phyloP scores from a whole-genome alignment of 2,329 filamentous ascomycete species.

The Cladosporium sp. region DNA sequence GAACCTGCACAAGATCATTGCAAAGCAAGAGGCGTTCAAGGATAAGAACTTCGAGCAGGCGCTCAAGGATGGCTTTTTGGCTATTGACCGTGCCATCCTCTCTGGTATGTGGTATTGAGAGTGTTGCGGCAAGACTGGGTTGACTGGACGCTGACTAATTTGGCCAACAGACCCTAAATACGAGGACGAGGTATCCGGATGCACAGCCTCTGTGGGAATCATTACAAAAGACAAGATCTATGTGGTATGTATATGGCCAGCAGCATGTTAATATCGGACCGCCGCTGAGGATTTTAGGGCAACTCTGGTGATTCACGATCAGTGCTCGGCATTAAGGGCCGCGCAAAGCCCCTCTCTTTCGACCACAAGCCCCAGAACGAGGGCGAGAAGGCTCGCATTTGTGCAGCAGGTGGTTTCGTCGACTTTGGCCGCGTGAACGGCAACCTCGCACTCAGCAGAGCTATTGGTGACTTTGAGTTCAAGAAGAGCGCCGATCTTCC shows the following conservation, averaged over 20 bases:
- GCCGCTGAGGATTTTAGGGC: slow-evolving; percentile 54
- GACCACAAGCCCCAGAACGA: slow-evolving; percentile 99
- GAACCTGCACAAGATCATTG: slow-evolving; percentile 87
- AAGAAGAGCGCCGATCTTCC: slow-evolving; percentile 97
- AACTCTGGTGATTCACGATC: slow-evolving; percentile 96
- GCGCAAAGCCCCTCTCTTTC: slow-evolving; percentile 96
- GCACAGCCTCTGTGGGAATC: slow-evolving; percentile 87
- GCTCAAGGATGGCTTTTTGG: slow-evolving; percentile 93
- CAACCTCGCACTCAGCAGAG: slow-evolving; percentile 91
- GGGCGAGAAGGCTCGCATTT: slow-evolving; percentile 94
- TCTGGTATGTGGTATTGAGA: slow-evolving; percentile 62
- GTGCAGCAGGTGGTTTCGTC: slow-evolving; percentile 91
- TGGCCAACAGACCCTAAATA: slow-evolving; percentile 76
- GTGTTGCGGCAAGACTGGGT: neutral
- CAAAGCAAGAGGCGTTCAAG: slow-evolving; percentile 92
- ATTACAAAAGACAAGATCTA: slow-evolving; percentile 90
- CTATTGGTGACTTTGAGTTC: slow-evolving; percentile 99
- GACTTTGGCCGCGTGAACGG: slow-evolving; percentile 98
- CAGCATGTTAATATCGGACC: neutral
- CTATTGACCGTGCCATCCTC: slow-evolving; percentile 91
- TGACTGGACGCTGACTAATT: slow-evolving; percentile 15
- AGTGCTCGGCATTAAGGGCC: slow-evolving; percentile 92
- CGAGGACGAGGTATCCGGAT: slow-evolving; percentile 96
- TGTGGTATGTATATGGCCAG: slow-evolving; percentile 57
- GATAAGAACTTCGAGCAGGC: slow-evolving; percentile 89